phyloP scores from a whole-genome alignment of 1,139 yeast species.

The Geotrichum citri-aurantii region DNA sequence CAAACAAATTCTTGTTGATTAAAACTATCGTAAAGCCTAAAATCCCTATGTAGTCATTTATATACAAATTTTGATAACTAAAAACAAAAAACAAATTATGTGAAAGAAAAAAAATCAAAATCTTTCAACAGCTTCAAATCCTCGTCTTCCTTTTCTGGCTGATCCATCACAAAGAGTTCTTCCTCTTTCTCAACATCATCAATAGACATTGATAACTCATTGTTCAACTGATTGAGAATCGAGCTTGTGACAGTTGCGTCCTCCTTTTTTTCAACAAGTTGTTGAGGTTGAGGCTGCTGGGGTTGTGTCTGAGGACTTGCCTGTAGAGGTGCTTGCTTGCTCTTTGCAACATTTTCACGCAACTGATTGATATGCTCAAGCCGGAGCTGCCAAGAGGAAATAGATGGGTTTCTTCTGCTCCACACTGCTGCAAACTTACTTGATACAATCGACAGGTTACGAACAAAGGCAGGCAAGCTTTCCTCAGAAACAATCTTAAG shows the following conservation, averaged over 20 bases:
- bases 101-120: slow-evolving; percentile 17
- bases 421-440: slow-evolving; percentile 71
- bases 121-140: slow-evolving; percentile 19
- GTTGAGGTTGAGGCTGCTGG: slow-evolving; percentile 5
- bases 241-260: slow-evolving; percentile 17
- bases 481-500: slow-evolving; percentile 60
- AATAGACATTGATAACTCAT: slow-evolving; percentile 2
- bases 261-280: slow-evolving; percentile 9
- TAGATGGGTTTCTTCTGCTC: slow-evolving; percentile 53
- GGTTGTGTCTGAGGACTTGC: slow-evolving; percentile 2
- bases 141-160: slow-evolving; percentile 13
- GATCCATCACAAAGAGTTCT: slow-evolving; percentile 17
- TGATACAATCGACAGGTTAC: slow-evolving; percentile 62
- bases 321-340: slow-evolving; percentile 19
- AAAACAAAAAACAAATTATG: neutral
- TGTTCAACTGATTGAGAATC: slow-evolving; percentile 29
- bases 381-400: slow-evolving; percentile 63
- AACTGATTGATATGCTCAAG: slow-evolving; percentile 52
- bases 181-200: slow-evolving; percentile 13
- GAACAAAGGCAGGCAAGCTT: slow-evolving; percentile 55
- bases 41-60: neutral
- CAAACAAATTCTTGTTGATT: neutral
- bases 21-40: neutral
- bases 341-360: slow-evolving; percentile 40
- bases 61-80: neutral